These are phyloP conservation scores for Saccharomyces hybrid DNA, from an alignment of 1,139 yeast species.

Conservation along the genomic window DNA sequence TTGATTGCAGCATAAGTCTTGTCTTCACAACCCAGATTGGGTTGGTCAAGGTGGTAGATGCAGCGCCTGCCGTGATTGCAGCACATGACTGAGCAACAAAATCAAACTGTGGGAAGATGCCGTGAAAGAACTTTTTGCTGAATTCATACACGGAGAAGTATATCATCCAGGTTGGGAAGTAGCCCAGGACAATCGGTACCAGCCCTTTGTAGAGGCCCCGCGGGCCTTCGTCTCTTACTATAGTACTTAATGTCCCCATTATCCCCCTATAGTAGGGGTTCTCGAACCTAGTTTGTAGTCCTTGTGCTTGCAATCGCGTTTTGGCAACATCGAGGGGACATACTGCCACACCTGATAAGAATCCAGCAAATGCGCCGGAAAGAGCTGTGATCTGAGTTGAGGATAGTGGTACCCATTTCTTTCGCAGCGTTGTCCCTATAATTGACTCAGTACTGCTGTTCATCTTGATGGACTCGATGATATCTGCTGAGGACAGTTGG, in stretches of 20 bases:
- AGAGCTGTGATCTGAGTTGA: slow-evolving; percentile 42
- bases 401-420: neutral
- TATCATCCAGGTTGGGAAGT: slow-evolving; percentile 96
- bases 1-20: slow-evolving; percentile 78
- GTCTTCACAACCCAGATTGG: slow-evolving; percentile 72
- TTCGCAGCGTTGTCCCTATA: neutral
- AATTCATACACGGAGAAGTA: slow-evolving; percentile 86
- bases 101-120: slow-evolving; percentile 38
- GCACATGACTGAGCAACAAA: slow-evolving; percentile 61
- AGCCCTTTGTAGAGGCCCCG: slow-evolving; percentile 84
- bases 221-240: slow-evolving; percentile 68
- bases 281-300: slow-evolving; percentile 32
- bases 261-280: slow-evolving; percentile 47
- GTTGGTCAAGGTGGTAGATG: slow-evolving; percentile 77
- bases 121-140: slow-evolving; percentile 50
- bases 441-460: neutral
- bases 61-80: slow-evolving; percentile 85
- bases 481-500: slow-evolving; percentile 5
- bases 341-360: slow-evolving; percentile 80
- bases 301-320: slow-evolving; percentile 93
- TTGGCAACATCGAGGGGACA: slow-evolving; percentile 94
- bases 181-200: slow-evolving; percentile 85
- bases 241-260: slow-evolving; percentile 52
- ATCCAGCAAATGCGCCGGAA: slow-evolving; percentile 89
- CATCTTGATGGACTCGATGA: slow-evolving; percentile 2